Evolutionary conservation across 2,329 filamentous ascomycete genomes (phyloP).

Genomic region (Dichotomopilus funicola): DNA sequence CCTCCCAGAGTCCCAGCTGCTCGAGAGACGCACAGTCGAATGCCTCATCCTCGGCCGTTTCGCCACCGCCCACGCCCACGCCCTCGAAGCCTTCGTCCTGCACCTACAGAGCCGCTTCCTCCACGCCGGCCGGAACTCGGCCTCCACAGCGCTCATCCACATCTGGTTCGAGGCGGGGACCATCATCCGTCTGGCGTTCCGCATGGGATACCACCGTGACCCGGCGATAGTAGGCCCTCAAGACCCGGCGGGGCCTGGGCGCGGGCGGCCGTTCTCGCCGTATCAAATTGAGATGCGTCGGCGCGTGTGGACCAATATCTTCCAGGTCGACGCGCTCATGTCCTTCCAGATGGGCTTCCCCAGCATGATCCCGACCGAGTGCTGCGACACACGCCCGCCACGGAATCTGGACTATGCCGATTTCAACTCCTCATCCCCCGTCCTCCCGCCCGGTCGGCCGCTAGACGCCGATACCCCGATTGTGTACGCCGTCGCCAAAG

Average conservation of each 20-base stretch:
- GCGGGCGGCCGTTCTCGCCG: conserved; percentile 29
- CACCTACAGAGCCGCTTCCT: conserved; percentile 28
- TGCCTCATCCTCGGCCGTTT: conserved; percentile 27
- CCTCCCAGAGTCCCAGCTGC: not conserved
- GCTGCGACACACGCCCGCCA: conserved; percentile 33
- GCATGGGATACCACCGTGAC: conserved; percentile 40
- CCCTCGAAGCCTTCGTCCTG: conserved; percentile 33
- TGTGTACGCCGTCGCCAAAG: conserved; percentile 28
- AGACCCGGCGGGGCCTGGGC: conserved; percentile 8
- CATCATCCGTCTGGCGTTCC: conserved; percentile 33
- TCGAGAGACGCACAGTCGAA: conserved; percentile 20
- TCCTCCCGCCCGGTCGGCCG: conserved; percentile 27
- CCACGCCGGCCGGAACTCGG: not conserved
- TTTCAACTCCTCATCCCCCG: conserved; percentile 27
- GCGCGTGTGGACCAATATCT: conserved; percentile 33
- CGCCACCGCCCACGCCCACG: conserved; percentile 31
- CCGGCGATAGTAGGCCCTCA: conserved; percentile 13
- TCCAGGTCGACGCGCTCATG: conserved; percentile 39
- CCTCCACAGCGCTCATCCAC: conserved; percentile 7
- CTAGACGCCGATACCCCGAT: conserved; percentile 15
- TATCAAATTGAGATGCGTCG: conserved; percentile 38
- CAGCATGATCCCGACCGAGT: conserved; percentile 36
- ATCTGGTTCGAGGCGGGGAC: conserved; percentile 37
- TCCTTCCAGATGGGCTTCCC: conserved; percentile 44
- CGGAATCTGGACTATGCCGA: conserved; percentile 36